Conservation (phyloP, 345 rosid genomes). For the Dimocarpus longan region DNA sequence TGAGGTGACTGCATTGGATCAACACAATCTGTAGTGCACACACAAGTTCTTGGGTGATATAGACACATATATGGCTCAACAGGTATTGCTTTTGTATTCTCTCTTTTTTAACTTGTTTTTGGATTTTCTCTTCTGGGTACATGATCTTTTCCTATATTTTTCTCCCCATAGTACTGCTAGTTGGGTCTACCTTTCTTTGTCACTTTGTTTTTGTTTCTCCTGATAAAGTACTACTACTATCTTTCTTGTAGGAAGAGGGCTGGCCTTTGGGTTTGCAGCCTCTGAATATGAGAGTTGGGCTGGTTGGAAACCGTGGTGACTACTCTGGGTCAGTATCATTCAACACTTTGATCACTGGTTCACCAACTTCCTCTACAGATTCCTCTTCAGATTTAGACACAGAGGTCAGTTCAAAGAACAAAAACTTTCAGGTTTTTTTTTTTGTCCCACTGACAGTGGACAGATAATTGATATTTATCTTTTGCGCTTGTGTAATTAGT, state of each 20-base stretch:
- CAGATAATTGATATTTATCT: slow-evolving; percentile 3
- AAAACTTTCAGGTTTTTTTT: not conserved
- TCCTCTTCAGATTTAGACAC: slow-evolving; percentile 62
- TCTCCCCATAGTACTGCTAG: not conserved
- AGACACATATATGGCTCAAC: slow-evolving; percentile 30
- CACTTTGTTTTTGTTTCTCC: slow-evolving; percentile 12
- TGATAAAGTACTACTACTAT: slow-evolving; percentile 13
- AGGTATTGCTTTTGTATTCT: slow-evolving; percentile 35
- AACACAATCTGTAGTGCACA: slow-evolving; percentile 3
- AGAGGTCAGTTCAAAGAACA: slow-evolving; percentile 46
- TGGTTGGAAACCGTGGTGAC: slow-evolving; percentile 32
- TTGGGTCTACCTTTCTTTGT: slow-evolving; percentile 14
- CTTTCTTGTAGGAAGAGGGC: slow-evolving; percentile 42
- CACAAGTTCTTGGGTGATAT: slow-evolving; percentile 7
- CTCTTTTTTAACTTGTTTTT: slow-evolving; percentile 1
- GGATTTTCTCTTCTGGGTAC: slow-evolving; percentile 3
- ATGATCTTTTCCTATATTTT: slow-evolving; percentile 27
- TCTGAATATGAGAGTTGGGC: slow-evolving; percentile 40
- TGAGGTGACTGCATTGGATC: slow-evolving; percentile 27
- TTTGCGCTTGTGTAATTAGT: not conserved
- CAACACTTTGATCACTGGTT: slow-evolving; percentile 47
- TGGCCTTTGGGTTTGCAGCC: slow-evolving; percentile 61
- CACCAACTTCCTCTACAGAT: slow-evolving; percentile 46
- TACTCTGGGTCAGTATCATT: slow-evolving; percentile 45
- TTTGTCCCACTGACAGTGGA: not conserved